Conservation (phyloP, 345 rosid genomes). For the Cochlearia excelsa region DNA sequence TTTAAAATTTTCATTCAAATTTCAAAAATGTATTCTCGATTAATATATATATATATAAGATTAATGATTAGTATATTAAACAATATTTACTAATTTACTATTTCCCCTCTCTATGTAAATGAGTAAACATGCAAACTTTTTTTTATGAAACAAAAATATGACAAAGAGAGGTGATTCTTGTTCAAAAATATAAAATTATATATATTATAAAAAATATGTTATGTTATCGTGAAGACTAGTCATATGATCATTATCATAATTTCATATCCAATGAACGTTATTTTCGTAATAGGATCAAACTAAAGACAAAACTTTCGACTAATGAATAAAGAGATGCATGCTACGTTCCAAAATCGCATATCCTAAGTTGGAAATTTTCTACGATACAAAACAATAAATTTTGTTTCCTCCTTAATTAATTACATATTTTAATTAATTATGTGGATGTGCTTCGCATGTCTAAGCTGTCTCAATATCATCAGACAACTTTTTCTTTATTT, state of each 20-base stretch:
- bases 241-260: not conserved
- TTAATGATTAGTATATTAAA: too few relatives aligned
- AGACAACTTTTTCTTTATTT: conserved; percentile 30
- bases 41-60: too few relatives aligned
- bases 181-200: not conserved
- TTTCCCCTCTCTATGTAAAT: too few relatives aligned
- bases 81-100: too few relatives aligned
- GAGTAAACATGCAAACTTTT: not conserved
- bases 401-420: not conserved
- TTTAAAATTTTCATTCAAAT: too few relatives aligned
- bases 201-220: not conserved
- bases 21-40: too few relatives aligned
- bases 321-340: conserved; percentile 36
- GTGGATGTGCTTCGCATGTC: conserved; percentile 26
- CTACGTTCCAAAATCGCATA: conserved; percentile 31
- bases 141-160: not conserved
- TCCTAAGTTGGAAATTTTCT: conserved; percentile 31
- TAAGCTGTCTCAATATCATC: conserved; percentile 30
- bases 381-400: not conserved
- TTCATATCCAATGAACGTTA: not conserved
- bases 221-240: conserved; percentile 29
- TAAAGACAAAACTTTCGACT: conserved; percentile 14
- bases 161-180: conserved; percentile 7
- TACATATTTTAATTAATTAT: conserved; percentile 13
- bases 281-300: conserved; percentile 22